Conservation (phyloP, 805 yeast genomes). For the Clavispora vitiphila region DNA sequence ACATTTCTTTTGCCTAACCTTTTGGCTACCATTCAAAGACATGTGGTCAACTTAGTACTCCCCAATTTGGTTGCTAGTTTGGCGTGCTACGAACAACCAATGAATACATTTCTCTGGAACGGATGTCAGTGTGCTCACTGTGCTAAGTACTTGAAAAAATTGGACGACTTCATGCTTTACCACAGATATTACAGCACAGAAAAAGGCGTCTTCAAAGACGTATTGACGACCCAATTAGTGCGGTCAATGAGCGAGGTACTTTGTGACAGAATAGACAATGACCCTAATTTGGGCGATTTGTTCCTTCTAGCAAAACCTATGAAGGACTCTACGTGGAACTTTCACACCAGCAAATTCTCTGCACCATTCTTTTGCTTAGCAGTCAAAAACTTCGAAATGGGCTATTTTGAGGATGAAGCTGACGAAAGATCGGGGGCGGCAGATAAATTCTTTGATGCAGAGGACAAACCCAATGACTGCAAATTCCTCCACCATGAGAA, state of each 20-base stretch:
- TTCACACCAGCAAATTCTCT: conserved; percentile 22
- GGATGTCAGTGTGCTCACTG: conserved; percentile 68
- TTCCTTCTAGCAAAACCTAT: conserved; percentile 13
- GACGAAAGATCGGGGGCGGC: conserved; percentile 9
- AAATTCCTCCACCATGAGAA: conserved; percentile 9
- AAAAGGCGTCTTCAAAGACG: conserved; percentile 49
- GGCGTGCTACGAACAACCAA: conserved; percentile 65
- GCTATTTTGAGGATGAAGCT: conserved; percentile 30
- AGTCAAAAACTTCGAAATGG: conserved; percentile 29
- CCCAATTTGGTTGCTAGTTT: conserved; percentile 59
- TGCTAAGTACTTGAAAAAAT: conserved; percentile 39
- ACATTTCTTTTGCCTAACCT: conserved; percentile 42
- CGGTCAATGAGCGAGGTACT: conserved; percentile 47
- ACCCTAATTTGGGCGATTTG: conserved; percentile 14
- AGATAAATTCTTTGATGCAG: conserved; percentile 20
- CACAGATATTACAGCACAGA: conserved; percentile 54
- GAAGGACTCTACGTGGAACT: conserved; percentile 26
- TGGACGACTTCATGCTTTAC: conserved; percentile 58
- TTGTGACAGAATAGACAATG: conserved; percentile 9
- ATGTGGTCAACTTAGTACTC: conserved; percentile 42
- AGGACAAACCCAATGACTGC: conserved; percentile 13
- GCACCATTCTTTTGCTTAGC: conserved; percentile 33
- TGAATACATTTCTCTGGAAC: conserved; percentile 71
- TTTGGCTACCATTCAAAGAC: conserved; percentile 16
- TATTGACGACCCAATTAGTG: conserved; percentile 54